Conservation (phyloP, 2,329 filamentous ascomycete species). For the Eutypa lata region DNA sequence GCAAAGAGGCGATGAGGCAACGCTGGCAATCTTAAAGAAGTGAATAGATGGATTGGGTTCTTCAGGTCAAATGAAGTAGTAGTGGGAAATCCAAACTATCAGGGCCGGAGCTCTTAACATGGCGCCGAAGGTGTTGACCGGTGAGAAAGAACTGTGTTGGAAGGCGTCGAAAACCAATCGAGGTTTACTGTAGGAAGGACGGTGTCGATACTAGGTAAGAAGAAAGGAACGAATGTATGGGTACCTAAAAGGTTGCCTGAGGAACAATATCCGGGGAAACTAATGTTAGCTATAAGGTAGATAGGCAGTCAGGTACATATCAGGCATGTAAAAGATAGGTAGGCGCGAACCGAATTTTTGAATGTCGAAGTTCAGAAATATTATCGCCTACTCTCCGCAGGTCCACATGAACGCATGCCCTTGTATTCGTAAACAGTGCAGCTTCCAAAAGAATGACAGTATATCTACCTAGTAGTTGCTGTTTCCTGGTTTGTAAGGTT, state of each 20-base stretch:
- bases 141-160: neutral
- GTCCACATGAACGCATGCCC: too few relatives aligned
- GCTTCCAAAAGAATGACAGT: too few relatives aligned
- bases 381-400: too few relatives aligned
- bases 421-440: too few relatives aligned
- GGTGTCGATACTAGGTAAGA: neutral
- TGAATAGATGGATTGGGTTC: neutral
- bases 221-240: neutral
- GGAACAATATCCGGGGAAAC: neutral
- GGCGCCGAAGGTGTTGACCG: neutral
- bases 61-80: neutral
- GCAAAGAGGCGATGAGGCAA: neutral
- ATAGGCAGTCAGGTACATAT: too few relatives aligned
- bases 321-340: too few relatives aligned
- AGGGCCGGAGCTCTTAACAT: slow-evolving; percentile 1
- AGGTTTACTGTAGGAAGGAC: neutral
- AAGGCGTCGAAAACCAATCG: neutral
- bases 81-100: neutral
- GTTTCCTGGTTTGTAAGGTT: too few relatives aligned
- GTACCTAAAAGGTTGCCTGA: neutral
- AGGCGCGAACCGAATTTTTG: too few relatives aligned
- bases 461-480: too few relatives aligned
- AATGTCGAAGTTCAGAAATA: too few relatives aligned
- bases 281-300: too few relatives aligned
- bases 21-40: neutral